Conservation (phyloP, 2,329 filamentous ascomycete species). For the Cladophialophora yegresii region DNA sequence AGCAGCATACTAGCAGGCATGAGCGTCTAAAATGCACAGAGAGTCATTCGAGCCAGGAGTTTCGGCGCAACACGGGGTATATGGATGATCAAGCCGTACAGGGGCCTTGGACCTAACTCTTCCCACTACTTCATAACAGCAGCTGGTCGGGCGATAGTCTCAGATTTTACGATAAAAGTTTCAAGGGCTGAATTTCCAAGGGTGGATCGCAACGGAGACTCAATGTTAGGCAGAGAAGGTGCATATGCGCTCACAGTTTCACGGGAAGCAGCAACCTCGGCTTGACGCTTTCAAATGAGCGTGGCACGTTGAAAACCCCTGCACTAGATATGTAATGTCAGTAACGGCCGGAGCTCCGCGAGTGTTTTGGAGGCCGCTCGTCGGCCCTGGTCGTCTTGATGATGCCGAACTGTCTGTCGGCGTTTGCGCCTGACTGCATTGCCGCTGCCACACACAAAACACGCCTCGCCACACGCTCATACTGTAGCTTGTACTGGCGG, state of each 20-base stretch:
- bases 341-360: neutral
- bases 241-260: neutral
- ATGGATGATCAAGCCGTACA: neutral
- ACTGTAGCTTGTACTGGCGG: too few relatives aligned
- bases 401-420: neutral
- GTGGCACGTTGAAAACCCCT: neutral
- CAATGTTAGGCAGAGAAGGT: neutral
- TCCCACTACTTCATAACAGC: neutral
- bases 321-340: slow-evolving; percentile 11
- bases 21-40: neutral
- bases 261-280: neutral
- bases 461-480: too few relatives aligned
- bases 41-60: slow-evolving; percentile 4
- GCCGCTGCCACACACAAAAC: too few relatives aligned
- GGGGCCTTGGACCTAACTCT: neutral
- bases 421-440: too few relatives aligned
- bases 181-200: neutral
- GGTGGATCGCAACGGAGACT: neutral
- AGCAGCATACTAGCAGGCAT: slow-evolving; percentile 15
- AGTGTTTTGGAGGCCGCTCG: neutral
- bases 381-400: neutral
- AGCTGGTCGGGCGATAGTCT: neutral
- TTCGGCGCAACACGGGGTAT: slow-evolving; percentile 2
- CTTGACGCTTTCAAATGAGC: neutral
- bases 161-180: slow-evolving; percentile 7